These are phyloP conservation scores for Magnusiomyces paraingens DNA, from an alignment of 1,139 yeast genomes.

Conservation along the genomic window DNA sequence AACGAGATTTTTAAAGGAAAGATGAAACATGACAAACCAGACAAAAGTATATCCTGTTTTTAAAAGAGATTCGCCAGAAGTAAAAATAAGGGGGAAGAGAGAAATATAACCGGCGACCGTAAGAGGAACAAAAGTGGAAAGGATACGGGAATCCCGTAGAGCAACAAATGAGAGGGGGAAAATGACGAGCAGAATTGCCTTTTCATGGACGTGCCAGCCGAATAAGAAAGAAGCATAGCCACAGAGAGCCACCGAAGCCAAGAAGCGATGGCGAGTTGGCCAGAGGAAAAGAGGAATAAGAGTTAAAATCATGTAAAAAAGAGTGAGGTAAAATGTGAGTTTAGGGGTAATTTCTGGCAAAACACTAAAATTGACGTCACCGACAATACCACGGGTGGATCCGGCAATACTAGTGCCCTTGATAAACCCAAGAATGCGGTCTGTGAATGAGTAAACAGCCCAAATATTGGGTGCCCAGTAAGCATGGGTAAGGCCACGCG, in stretches of 20 bases:
- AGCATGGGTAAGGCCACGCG: slow-evolving; percentile 93
- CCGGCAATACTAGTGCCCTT: slow-evolving; percentile 31
- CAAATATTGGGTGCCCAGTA: slow-evolving; percentile 99
- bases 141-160: slow-evolving; percentile 60
- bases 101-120: slow-evolving; percentile 82
- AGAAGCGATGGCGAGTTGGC: slow-evolving; percentile 71
- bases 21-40: slow-evolving; percentile 76
- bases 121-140: slow-evolving; percentile 50
- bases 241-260: slow-evolving; percentile 81
- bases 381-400: slow-evolving; percentile 84
- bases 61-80: slow-evolving; percentile 71
- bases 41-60: slow-evolving; percentile 73
- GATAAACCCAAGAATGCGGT: slow-evolving; percentile 56
- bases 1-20: slow-evolving; percentile 63
- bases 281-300: slow-evolving; percentile 66
- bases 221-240: slow-evolving; percentile 87
- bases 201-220: slow-evolving; percentile 99
- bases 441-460: slow-evolving; percentile 89
- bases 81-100: slow-evolving; percentile 78
- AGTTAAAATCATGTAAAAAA: slow-evolving; percentile 72
- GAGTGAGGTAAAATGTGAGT: slow-evolving; percentile 67
- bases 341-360: slow-evolving; percentile 77
- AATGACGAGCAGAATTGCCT: slow-evolving; percentile 84
- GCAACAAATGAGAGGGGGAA: slow-evolving; percentile 82
- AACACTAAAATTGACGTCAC: slow-evolving; percentile 76